phyloP scores from a whole-genome alignment of 345 rosid species.

The Rhodamnia rubescens region DNA sequence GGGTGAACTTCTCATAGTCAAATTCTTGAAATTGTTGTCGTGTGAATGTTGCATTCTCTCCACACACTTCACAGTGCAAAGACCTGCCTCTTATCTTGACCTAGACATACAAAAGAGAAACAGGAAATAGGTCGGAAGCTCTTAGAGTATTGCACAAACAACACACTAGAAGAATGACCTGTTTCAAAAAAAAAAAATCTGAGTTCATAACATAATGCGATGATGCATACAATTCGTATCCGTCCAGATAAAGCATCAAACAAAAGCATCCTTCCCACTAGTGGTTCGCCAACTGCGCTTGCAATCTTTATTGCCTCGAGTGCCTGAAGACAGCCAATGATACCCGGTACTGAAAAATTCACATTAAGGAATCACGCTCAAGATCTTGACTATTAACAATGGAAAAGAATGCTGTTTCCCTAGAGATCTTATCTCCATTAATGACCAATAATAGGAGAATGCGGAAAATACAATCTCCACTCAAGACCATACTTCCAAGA shows the following conservation, averaged over 20 bases:
- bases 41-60: constrained; percentile 50
- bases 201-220: not conserved
- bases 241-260: constrained; percentile 84
- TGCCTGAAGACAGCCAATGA: constrained; percentile 93
- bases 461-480: not conserved
- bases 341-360: constrained; percentile 65
- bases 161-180: not conserved
- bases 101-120: constrained; percentile 17
- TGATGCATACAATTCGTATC: constrained; percentile 59
- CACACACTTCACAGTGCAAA: constrained; percentile 61
- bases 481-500: not conserved
- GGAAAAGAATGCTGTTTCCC: not conserved
- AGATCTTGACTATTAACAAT: not conserved
- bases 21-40: constrained; percentile 50
- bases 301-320: constrained; percentile 93
- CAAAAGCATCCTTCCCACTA: constrained; percentile 80
- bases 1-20: constrained; percentile 86
- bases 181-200: not conserved
- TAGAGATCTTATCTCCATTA: not conserved
- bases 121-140: not conserved
- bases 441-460: not conserved
- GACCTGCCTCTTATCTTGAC: constrained; percentile 79
- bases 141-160: not conserved
- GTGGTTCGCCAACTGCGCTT: constrained; percentile 72
- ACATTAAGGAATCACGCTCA: not conserved